Conservation (phyloP, 2,329 filamentous ascomycete genomes). For the Metarhizium humberi region DNA sequence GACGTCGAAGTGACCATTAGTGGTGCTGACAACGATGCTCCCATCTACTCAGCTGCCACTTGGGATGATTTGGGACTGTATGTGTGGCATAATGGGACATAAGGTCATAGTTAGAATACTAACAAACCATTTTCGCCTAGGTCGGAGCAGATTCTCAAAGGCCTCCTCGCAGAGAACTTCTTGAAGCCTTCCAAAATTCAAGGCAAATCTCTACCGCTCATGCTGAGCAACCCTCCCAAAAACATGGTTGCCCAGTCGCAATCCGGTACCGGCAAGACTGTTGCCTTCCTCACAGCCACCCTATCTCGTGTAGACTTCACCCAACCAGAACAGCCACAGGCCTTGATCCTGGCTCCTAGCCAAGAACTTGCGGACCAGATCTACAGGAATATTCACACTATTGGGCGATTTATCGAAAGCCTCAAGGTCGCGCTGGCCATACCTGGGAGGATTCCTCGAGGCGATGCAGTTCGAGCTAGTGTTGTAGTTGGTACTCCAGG, state of each 20-base stretch:
- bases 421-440: constrained; percentile 75
- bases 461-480: constrained; percentile 60
- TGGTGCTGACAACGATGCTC: constrained; percentile 3
- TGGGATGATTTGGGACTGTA: constrained; percentile 9
- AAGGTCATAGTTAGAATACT: neutral
- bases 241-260: constrained; percentile 99
- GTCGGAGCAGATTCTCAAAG: constrained; percentile 56
- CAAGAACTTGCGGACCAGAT: constrained; percentile 95
- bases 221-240: constrained; percentile 74
- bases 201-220: constrained; percentile 83
- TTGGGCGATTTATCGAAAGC: constrained; percentile 74
- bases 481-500: constrained; percentile 91
- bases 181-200: constrained; percentile 96
- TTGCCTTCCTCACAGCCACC: constrained; percentile 88
- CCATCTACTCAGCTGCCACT: constrained; percentile 5
- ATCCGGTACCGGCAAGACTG: constrained; percentile 96
- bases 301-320: constrained; percentile 74
- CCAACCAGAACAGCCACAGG: constrained; percentile 64
- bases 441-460: constrained; percentile 63
- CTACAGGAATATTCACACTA: constrained; percentile 69
- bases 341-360: constrained; percentile 81
- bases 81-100: neutral
- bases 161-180: constrained; percentile 75
- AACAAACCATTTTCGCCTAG: constrained; percentile 12
- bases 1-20: constrained; percentile 8